Evolutionary conservation across 1,284 basidiomycete genomes (phyloP).

Genomic region (Pholiota adiposa): DNA sequence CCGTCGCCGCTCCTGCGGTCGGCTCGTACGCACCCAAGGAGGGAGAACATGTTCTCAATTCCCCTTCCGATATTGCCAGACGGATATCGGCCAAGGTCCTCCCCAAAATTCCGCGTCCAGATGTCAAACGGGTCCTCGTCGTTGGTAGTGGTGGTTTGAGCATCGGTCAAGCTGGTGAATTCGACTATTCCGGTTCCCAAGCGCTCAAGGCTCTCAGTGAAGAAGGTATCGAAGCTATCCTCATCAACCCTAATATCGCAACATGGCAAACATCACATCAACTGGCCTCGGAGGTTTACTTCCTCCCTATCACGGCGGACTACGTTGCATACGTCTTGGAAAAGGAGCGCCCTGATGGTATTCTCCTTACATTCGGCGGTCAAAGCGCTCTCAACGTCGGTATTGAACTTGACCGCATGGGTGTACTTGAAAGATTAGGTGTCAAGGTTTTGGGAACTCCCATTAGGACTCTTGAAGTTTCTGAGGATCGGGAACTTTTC

Average conservation of each 20-base stretch:
- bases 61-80: slow-evolving; percentile 90
- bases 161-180: slow-evolving; percentile 99
- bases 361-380: slow-evolving; percentile 97
- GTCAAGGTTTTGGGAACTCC: slow-evolving; percentile 96
- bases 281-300: slow-evolving; percentile 96
- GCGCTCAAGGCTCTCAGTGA: slow-evolving; percentile 98
- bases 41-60: slow-evolving; percentile 85
- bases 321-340: slow-evolving; percentile 99
- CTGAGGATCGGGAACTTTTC: slow-evolving; percentile 97
- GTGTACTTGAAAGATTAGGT: slow-evolving; percentile 92
- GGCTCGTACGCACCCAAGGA: slow-evolving; percentile 72
- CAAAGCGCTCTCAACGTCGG: slow-evolving; percentile 99
- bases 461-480: slow-evolving; percentile 92
- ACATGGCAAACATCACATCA: slow-evolving; percentile 98
- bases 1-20: slow-evolving; percentile 81
- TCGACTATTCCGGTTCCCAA: slow-evolving; percentile 99
- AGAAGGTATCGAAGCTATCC: slow-evolving; percentile 92
- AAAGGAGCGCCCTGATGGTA: slow-evolving; percentile 97
- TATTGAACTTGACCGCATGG: slow-evolving; percentile 98
- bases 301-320: slow-evolving; percentile 95
- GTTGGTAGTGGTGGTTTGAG: slow-evolving; percentile 96
- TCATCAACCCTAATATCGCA: slow-evolving; percentile 98
- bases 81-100: slow-evolving; percentile 91
- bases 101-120: slow-evolving; percentile 82
- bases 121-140: slow-evolving; percentile 96